Evolutionary conservation across 495 filamentous ascomycete genomes (phyloP), one percentile per base, ranked within the genome.

Genomic region (Penicillium chermesinum): DNA sequence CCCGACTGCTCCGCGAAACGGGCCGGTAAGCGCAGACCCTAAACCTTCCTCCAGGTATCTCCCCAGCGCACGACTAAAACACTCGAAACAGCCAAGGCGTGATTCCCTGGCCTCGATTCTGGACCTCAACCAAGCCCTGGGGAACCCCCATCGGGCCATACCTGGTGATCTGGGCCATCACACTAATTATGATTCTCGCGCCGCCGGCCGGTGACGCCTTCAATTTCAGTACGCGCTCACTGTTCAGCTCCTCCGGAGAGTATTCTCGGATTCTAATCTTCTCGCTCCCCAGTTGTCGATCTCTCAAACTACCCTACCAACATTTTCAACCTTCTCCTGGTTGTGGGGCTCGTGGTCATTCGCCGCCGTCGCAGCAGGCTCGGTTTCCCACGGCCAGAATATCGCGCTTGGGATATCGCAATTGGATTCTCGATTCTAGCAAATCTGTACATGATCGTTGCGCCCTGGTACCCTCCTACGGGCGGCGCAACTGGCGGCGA

Each of bases 141-240:
- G 78, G 78, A 21, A 85, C 80, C 3, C 81, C 82, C 0, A 48
- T 83, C 0, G 81, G 75, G 0, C 79, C 82, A 0, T 84, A 83
- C 55, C 33, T 75, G 9, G 27, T 85, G 2, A 78, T 82, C 53
- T 87, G 77, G 74, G 43, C 54, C 1, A 48, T 84, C 33, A 87
- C 82, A 0, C 42, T 82, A 5, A 36, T 87, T 33, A 82, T 85
- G 79, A 85, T 85, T 17, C 53, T 85, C 0, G 82, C 80, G 1
- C 82, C 81, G 3, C 83, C 82, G 0, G 80, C 81, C 2, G 83
- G 83, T 5, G 82, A 86, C 62, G 82, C 81, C 10, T 87, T 85
- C 63, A 80, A 84, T 41, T 84, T 85, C 49, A 59, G 59, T 69
- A 43, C 3, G 61, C 45, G 9, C 2, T 2, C 4, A 7, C 3